Conservation (phyloP, 331 rosid genomes). For the Quercus phellos region DNA sequence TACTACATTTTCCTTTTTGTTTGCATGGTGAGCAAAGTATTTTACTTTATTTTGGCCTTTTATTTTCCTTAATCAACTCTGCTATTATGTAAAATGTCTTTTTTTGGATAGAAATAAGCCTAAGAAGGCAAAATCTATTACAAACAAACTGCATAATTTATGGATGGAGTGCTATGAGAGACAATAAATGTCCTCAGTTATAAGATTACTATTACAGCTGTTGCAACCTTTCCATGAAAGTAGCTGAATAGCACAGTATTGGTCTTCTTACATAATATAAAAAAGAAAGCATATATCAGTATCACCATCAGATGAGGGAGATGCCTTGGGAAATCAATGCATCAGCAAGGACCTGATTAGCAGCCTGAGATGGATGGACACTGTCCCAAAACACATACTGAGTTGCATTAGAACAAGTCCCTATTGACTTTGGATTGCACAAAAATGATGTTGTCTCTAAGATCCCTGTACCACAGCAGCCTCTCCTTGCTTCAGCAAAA, state of each 20-base stretch:
- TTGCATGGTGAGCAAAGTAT: neutral
- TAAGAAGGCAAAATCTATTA: neutral
- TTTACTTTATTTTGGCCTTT: neutral
- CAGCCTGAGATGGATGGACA: conserved; percentile 81
- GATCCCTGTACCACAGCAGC: conserved; percentile 82
- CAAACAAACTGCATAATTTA: neutral
- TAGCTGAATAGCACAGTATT: neutral
- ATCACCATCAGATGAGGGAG: conserved; percentile 43
- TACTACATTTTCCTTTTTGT: neutral
- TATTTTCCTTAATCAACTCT: neutral
- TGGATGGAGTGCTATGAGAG: neutral
- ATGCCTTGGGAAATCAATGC: conserved; percentile 54
- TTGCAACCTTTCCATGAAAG: neutral
- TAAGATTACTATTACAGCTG: neutral
- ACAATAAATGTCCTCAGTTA: neutral
- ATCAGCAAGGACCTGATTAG: conserved; percentile 75
- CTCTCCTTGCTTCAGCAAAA: conserved; percentile 72
- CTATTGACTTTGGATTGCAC: conserved; percentile 67
- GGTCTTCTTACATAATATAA: neutral
- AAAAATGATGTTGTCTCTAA: conserved; percentile 55
- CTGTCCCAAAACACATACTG: conserved; percentile 87
- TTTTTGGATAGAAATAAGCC: neutral
- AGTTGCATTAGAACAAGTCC: conserved; percentile 81
- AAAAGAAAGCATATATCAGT: conserved; percentile 2
- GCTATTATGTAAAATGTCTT: neutral